These are phyloP conservation scores for Periconia digitata DNA, from an alignment of 2,329 filamentous ascomycete species.

Conservation along the genomic window DNA sequence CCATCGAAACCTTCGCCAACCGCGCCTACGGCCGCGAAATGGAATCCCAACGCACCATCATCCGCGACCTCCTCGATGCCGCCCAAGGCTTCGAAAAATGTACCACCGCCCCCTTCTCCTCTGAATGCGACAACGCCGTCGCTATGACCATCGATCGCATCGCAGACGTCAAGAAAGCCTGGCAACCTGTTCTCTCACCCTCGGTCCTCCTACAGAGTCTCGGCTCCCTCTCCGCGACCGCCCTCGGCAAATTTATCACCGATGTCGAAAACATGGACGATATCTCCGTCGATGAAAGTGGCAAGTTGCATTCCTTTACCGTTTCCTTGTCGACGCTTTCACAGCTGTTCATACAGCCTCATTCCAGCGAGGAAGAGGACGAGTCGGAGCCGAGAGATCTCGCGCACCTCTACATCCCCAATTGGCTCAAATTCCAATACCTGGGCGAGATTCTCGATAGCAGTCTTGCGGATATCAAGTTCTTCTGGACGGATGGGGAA, in stretches of 20 bases:
- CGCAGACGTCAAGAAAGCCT: constrained; percentile 57
- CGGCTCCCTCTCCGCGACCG: constrained; percentile 59
- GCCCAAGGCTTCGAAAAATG: constrained; percentile 64
- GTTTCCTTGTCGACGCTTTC: constrained; percentile 62
- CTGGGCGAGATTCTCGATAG: constrained; percentile 64
- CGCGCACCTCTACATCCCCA: constrained; percentile 62
- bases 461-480: constrained; percentile 66
- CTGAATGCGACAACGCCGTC: constrained; percentile 63
- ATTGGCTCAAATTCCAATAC: constrained; percentile 68
- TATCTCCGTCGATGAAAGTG: constrained; percentile 65
- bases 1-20: constrained; percentile 61
- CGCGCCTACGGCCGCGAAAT: constrained; percentile 65
- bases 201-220: constrained; percentile 64
- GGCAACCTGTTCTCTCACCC: constrained; percentile 60
- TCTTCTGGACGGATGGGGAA: constrained; percentile 66
- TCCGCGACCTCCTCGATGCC: constrained; percentile 63
- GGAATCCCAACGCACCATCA: constrained; percentile 64
- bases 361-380: too few species aligned
- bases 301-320: constrained; percentile 58
- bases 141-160: constrained; percentile 60
- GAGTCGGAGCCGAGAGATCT: constrained; percentile 52
- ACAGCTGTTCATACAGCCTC: too few species aligned
- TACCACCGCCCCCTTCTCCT: constrained; percentile 60
- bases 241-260: constrained; percentile 61
- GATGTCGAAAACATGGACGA: constrained; percentile 65